phyloP scores from a whole-genome alignment of 1,284 basidiomycete genomes.

The Neolentinus lepideus region DNA sequence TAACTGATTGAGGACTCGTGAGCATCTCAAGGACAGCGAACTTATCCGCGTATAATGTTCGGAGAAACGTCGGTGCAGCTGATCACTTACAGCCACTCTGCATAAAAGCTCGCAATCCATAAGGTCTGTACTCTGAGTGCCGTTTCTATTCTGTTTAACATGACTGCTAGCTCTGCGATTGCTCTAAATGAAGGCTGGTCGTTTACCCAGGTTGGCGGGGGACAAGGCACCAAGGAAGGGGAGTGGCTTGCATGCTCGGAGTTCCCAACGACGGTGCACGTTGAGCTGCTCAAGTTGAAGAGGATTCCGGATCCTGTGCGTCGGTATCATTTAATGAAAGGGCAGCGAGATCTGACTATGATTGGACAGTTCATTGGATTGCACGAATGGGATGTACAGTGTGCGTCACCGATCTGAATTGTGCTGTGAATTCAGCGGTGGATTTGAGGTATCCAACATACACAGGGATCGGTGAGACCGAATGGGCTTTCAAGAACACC shows the following conservation, averaged over 20 bases:
- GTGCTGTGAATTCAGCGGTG: conserved; percentile 6
- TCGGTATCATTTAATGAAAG: conserved; percentile 4
- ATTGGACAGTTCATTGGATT: conserved; percentile 55
- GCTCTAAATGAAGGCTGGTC: conserved; percentile 42
- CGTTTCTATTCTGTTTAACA: conserved; percentile 4
- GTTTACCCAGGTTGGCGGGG: conserved; percentile 63
- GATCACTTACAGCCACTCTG: background rate
- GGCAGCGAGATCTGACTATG: background rate
- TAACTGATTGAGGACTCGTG: background rate
- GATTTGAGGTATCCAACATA: conserved; percentile 3
- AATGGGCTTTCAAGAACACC: conserved; percentile 77
- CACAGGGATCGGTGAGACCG: conserved; percentile 79
- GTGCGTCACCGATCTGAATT: conserved; percentile 27
- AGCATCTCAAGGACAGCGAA: background rate
- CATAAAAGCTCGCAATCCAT: background rate
- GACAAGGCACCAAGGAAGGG: conserved; percentile 45
- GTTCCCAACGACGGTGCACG: conserved; percentile 81
- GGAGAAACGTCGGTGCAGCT: background rate
- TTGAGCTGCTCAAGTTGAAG: conserved; percentile 66
- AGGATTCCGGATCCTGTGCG: conserved; percentile 78
- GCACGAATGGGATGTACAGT: conserved; percentile 86
- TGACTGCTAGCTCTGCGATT: conserved; percentile 3
- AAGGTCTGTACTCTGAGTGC: background rate
- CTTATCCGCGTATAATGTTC: background rate
- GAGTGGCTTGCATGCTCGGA: conserved; percentile 59